Conservation (phyloP, 2,329 filamentous ascomycete genomes). For the Aphanocladium album region DNA sequence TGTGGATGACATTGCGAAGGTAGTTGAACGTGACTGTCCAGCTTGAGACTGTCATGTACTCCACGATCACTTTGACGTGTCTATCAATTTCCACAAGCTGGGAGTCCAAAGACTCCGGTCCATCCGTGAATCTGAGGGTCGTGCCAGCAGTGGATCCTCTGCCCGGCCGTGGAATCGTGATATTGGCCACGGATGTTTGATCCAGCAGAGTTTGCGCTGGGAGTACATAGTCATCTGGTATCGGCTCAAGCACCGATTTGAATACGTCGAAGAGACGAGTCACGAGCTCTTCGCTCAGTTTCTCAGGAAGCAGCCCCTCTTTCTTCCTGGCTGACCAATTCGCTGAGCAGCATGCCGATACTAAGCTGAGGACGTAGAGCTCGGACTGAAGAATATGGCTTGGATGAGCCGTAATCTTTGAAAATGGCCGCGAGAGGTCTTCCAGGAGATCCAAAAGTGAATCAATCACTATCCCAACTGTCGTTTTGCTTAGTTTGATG, state of each 20-base stretch:
- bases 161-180: slow-evolving; percentile 28
- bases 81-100: slow-evolving; percentile 46
- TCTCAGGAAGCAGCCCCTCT: slow-evolving; percentile 11
- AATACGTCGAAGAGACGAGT: slow-evolving; percentile 50
- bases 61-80: slow-evolving; percentile 51
- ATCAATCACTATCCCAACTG: slow-evolving; percentile 51
- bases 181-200: slow-evolving; percentile 37
- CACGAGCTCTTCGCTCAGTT: slow-evolving; percentile 47
- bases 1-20: slow-evolving; percentile 47
- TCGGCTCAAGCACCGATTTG: slow-evolving; percentile 52
- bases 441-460: slow-evolving; percentile 54
- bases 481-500: slow-evolving; percentile 53
- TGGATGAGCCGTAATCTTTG: slow-evolving; percentile 47
- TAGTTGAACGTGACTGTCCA: slow-evolving; percentile 58
- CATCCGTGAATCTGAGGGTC: neutral
- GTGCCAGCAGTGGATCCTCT: neutral
- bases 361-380: slow-evolving; percentile 57
- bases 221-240: slow-evolving; percentile 52
- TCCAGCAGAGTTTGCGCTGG: slow-evolving; percentile 55
- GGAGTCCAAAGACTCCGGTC: slow-evolving; percentile 21
- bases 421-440: slow-evolving; percentile 52
- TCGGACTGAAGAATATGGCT: slow-evolving; percentile 59
- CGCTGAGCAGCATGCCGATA: slow-evolving; percentile 60
- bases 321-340: slow-evolving; percentile 45
- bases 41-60: slow-evolving; percentile 60